Base-by-base conservation (phyloP, 305 asterid genomes). In the Fraxinus nigra region DNA sequence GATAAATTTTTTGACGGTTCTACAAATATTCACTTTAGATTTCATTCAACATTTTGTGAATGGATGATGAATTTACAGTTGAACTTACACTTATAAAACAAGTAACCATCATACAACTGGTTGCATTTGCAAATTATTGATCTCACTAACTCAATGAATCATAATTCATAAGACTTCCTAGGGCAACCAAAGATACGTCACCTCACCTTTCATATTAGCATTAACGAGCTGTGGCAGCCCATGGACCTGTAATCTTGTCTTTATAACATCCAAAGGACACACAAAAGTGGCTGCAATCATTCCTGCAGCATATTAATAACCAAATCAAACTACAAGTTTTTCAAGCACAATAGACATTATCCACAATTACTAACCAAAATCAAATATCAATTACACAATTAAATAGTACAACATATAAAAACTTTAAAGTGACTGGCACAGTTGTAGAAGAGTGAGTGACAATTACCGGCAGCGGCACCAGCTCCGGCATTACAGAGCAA, bases 211-310 rank as follows among this genome's bases (percentile, higher is more conserved):
- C 79, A 90, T 79, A 87, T 86, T 92, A 85, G 95, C 88, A 86
- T 74, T 85, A 46, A 90, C 85, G 35, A 93, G 91, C 80, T 82
- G 92, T n/a, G 97, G 93, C 46, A 91, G 87, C 80, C 99, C 99
- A 83, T 94, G 97, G 73, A 95, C 99, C 87, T 95, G 99, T 61
- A 95, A 86, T 87, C 97, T 92, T 86, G 98, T 95, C 92, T 95
- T 95, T 77, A 94, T 94, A 88, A 95, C 97, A 89, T 95, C 99
- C 83, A 95, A 89, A 69, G 97, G 99, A 81, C 99, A 95, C 61
- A 95, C 98, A 89, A 95, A 95, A 48, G 97, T 92, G 79, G 99
- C 98, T 77, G 98, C 99, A 85, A 95, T 90, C 37, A 90, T 94
- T 51, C 99, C 99, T 95, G 95, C 89, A 79, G 80, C 84, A 80